Evolutionary conservation across 148 eudicot species (phyloP), one percentile per base, ranked within the genome.

Genomic region (Persicaria maculosa): DNA sequence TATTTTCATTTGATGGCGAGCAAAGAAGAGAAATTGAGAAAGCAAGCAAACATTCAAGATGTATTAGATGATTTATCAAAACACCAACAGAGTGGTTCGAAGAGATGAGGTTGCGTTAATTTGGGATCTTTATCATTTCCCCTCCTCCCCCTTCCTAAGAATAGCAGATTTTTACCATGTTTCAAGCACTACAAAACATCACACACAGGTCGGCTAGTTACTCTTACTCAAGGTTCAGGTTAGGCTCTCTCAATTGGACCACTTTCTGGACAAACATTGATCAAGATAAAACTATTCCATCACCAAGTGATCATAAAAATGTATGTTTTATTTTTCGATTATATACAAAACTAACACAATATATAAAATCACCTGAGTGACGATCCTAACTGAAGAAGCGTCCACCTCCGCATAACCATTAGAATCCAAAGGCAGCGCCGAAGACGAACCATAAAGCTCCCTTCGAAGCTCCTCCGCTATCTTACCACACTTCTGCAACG

Each of bases 391-490:
- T 6, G 93, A 86, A 55, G 97, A 86, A 72, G 86, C 83, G 19
- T 89, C 97, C 22, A 83, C 86, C 75, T 90, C 96, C 0, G 96
- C 75, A 77, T 86, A 95, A 9, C 89, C 78, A 64, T 88, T 90
- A 74, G 83, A 83, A 1, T 77, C 77, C 1, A 65, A 83, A 5
- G 61, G 44, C 9, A 47, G 2, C 10, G 72, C 62, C 0, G 78
- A 36, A 3, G 87, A 77, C 10, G 90, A 83, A 7, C 98, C 97
- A 20, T 88, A 90, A 57, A 95, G 81, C 84, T 95, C 97, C 44
- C 80, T 82, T 78, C 85, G 81, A 19, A 95, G 86, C 82, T 92
- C 96, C 5, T 84, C 86, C 9, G 98, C 92, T 79, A 95, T 95
- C 79, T 88, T 90, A 1, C 80, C 89, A 62, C 97, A 95, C 71